A percentile compares a stretch with the other conserved stretches of the same genome.
These are phyloP conservation scores for Xylaria telfairii DNA, from an alignment of 495 filamentous ascomycete genomes.

Conservation along the genomic window DNA sequence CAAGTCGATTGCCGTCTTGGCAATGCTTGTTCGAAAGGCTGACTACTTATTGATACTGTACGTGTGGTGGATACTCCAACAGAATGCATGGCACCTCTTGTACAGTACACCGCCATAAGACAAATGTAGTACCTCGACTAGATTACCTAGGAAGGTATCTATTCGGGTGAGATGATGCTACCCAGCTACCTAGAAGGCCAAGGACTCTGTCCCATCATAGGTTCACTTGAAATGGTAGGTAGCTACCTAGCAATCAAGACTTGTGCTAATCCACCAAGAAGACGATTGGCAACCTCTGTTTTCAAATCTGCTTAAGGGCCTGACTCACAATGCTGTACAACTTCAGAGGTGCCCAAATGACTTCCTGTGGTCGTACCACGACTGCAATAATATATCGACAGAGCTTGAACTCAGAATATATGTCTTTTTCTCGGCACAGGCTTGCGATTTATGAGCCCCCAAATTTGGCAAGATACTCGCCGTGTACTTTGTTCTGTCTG, in stretches of 20 bases:
- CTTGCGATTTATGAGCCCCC: slow-evolving; percentile 32
- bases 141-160: too few species aligned
- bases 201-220: background rate
- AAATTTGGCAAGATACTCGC: slow-evolving; percentile 62
- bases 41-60: background rate
- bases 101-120: background rate
- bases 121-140: background rate
- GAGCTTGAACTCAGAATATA: background rate
- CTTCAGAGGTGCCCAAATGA: background rate
- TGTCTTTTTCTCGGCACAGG: background rate
- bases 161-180: background rate
- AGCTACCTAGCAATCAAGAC: background rate
- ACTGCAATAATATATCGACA: background rate
- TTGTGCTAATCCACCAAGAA: background rate
- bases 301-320: background rate
- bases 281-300: background rate
- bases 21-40: slow-evolving; percentile 35
- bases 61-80: background rate
- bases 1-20: slow-evolving; percentile 40
- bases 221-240: background rate
- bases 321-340: background rate
- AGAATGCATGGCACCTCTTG: background rate
- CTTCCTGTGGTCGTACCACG: background rate
- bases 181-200: background rate
- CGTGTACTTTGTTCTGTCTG: slow-evolving; percentile 85